Conservation (phyloP, 495 filamentous ascomycete species). For the Astrothelium macrocarpum region DNA sequence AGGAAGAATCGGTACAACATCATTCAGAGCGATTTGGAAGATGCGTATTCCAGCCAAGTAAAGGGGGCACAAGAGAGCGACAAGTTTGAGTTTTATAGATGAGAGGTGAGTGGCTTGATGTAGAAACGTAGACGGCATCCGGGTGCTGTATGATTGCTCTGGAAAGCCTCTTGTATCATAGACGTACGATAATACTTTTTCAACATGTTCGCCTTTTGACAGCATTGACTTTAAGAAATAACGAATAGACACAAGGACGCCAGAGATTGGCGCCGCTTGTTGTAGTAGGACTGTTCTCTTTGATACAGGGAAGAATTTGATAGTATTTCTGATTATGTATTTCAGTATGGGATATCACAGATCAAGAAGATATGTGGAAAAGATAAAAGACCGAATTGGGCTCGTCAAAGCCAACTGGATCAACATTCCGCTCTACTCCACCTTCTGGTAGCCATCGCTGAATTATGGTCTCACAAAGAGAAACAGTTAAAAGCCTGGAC, state of each 20-base stretch:
- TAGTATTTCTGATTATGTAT: too few species aligned
- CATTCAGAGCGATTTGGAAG: slow-evolving; percentile 90
- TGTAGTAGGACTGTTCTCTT: too few species aligned
- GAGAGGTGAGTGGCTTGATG: neutral
- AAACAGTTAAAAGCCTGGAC: neutral
- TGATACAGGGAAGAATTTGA: neutral
- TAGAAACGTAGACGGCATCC: neutral
- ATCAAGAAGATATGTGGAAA: too few species aligned
- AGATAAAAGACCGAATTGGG: too few species aligned
- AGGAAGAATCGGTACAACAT: slow-evolving; percentile 99
- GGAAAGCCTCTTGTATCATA: neutral
- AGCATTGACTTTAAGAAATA: neutral
- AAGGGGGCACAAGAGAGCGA: slow-evolving; percentile 75
- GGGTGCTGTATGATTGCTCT: neutral
- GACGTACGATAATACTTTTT: neutral
- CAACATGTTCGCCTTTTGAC: neutral
- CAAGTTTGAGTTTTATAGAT: slow-evolving; percentile 62
- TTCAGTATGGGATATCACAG: too few species aligned
- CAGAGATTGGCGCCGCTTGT: too few species aligned
- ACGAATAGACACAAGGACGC: too few species aligned
- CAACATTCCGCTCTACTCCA: too few species aligned
- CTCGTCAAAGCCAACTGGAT: too few species aligned
- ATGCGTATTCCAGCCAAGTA: slow-evolving; percentile 91
- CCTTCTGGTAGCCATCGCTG: too few species aligned
- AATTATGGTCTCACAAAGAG: neutral